Percentiles rank a stretch among this genome's conserved stretches.
Evolutionary conservation across 371 early-diverging fungal species (phyloP).

Genomic region (Mortierella sp.): DNA sequence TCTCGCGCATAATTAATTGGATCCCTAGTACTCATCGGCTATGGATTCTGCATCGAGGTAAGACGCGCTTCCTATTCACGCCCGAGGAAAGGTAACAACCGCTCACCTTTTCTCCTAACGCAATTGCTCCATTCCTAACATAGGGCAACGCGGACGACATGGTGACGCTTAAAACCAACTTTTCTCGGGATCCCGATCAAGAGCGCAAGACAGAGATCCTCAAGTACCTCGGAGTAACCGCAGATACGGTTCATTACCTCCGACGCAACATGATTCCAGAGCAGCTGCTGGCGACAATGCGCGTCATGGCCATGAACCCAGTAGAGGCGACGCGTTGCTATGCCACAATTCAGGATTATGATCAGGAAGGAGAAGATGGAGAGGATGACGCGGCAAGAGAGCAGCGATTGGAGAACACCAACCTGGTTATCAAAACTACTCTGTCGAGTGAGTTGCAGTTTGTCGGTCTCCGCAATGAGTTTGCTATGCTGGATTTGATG

Average conservation of each 20-base stretch:
- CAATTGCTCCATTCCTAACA: too few relatives aligned
- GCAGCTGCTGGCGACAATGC: slow-evolving; percentile 65
- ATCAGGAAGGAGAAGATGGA: neutral
- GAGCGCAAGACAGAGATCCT: slow-evolving; percentile 63
- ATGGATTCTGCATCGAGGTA: slow-evolving; percentile 74
- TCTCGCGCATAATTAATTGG: neutral
- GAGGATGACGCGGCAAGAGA: neutral
- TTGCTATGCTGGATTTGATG: slow-evolving; percentile 63
- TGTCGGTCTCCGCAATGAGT: slow-evolving; percentile 66
- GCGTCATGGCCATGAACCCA: slow-evolving; percentile 74
- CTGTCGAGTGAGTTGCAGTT: slow-evolving; percentile 54
- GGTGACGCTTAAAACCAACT: slow-evolving; percentile 69
- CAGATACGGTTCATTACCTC: slow-evolving; percentile 61
- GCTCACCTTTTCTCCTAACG: too few relatives aligned
- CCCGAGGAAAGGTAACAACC: neutral
- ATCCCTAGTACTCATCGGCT: slow-evolving; percentile 33
- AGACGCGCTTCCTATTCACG: neutral
- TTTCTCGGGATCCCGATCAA: slow-evolving; percentile 68
- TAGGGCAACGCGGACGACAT: slow-evolving; percentile 66
- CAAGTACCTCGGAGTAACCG: slow-evolving; percentile 47
- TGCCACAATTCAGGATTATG: slow-evolving; percentile 8
- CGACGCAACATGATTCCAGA: slow-evolving; percentile 60
- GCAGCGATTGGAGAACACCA: neutral
- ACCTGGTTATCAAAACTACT: slow-evolving; percentile 23
- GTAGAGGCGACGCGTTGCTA: slow-evolving; percentile 58